Base-by-base conservation (phyloP, 805 yeast genomes). In the Torulaspora microellipsoides region DNA sequence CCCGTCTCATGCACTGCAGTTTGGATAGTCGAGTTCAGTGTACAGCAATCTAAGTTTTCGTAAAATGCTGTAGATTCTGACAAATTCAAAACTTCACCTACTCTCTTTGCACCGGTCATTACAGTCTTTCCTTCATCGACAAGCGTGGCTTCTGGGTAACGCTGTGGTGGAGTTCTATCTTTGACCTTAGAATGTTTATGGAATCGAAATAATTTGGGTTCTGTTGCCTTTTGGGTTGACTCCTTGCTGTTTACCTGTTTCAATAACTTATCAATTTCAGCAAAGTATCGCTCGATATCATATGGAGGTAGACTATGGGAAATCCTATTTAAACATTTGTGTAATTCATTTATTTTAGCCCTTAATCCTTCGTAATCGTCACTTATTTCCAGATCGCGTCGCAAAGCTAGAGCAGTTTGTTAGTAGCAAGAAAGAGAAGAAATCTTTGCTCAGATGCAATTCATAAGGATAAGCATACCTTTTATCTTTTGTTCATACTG, bases 251-350 rank as follows among this genome's bases (percentile, higher is more conserved):
- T 40, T 5, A 56, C 37, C 15, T 30, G 27, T 15, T 48, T 52
- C 27, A 55, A 38, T 13, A 59, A 37, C 1, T 15, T 33, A 6
- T 49, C 51, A n/a, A 55, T 40, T 34, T 48, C 47, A 10, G 40
- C 32, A 7, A 47, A 42, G 36, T 47, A 54, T 8, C 34, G 44
- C 27, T 58, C 55, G 15, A 34, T 34, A 23, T 56, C 64, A 35
- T 49, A 51, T 2, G 52, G 28, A 10, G 61, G 35, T 9, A 60
- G 27, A 10, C 34, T 46, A 27, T 43, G 42, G 5, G 55, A 29
- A 2, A 45, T 30, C 1, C 47, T 43, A 31, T 37, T 43, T 20
- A 59, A 28, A 9, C 31, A 37, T 15, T 27, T 33, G 15, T 49
- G 48, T 12, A 59, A 35, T 1, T 42, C 47, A 5, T 38, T 31